Percentiles rank a stretch among this genome's conserved stretches.
phyloP scores from a whole-genome alignment of 441 rosid species.

The Gossypium davidsonii region DNA sequence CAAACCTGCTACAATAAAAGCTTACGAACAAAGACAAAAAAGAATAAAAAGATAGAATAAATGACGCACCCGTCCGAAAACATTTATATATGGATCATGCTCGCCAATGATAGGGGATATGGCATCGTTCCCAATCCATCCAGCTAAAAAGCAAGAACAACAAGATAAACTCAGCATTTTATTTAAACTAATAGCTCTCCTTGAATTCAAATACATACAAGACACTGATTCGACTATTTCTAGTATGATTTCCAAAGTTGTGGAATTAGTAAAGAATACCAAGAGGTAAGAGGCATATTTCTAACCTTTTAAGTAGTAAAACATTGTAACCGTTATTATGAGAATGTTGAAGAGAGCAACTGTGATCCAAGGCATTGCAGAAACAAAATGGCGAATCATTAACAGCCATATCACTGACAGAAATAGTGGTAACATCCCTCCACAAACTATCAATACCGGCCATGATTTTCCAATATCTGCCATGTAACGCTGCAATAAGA shows the following conservation, averaged over 20 bases:
- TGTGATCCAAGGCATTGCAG: slow-evolving; percentile 98
- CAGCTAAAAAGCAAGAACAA: slow-evolving; percentile 35
- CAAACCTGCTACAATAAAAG: not conserved
- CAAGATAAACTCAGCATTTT: slow-evolving; percentile 12
- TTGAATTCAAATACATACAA: slow-evolving; percentile 7
- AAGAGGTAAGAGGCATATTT: slow-evolving; percentile 1
- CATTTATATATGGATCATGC: slow-evolving; percentile 50
- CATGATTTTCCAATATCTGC: slow-evolving; percentile 91
- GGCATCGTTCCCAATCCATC: slow-evolving; percentile 71
- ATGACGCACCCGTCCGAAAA: slow-evolving; percentile 48
- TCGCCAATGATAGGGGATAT: slow-evolving; percentile 58
- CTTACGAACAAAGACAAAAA: slow-evolving; percentile 2
- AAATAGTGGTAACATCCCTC: slow-evolving; percentile 83
- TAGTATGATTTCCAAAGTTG: not conserved
- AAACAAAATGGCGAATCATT: slow-evolving; percentile 84
- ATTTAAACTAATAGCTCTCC: not conserved
- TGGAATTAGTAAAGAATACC: not conserved
- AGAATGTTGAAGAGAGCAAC: slow-evolving; percentile 77
- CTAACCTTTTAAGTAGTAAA: slow-evolving; percentile 82
- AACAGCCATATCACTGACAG: slow-evolving; percentile 88
- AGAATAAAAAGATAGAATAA: not conserved
- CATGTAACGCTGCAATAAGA: slow-evolving; percentile 71
- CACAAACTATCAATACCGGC: slow-evolving; percentile 90
- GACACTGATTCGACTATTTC: not conserved
- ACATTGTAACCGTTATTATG: slow-evolving; percentile 70